Evolutionary conservation across 257 asterid species (phyloP), one percentile per base, ranked within the genome.

Genomic region (Handroanthus guayacan): DNA sequence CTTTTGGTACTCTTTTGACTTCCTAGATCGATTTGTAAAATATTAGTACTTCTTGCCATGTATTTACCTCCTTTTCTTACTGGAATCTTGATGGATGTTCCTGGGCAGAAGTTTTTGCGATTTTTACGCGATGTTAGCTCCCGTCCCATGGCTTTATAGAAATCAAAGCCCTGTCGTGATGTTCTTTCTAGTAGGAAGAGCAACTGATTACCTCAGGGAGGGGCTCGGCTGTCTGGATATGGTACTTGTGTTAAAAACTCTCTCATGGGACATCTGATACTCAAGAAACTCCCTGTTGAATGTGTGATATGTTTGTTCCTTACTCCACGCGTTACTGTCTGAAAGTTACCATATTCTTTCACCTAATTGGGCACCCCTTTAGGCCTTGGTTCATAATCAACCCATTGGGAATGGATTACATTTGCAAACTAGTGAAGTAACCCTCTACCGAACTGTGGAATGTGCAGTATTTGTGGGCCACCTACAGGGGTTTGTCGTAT

Each of bases 1-100:
- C 17, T 41, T 75, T 69, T 64, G 78, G 65, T 68, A 18, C 80
- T 37, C 37, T 31, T 3, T 31, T 3, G 45, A 52, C 66, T 69
- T 54, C 20, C 58, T 76, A 73, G 82, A 77, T 39, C 78, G 58
- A 68, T 69, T 61, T 83, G 89, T 81, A 79, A 60, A 67, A 82
- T 72, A 72, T 16, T 34, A 12, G 20, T 50, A 69, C 74, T 66
- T 37, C 83, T 63, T 82, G 80, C 61, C 48, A 10, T 83, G 82
- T 75, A 70, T 75, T 39, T 69, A 58, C 47, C 44, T 68, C 64
- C 52, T 69, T 62, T 45, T 74, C 48, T 69, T 67, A 56, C 61
- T 25, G 56, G 36, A 34, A 67, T 44, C 34, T 17, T 75, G 78
- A 63, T 81, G 84, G 75, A 52, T 25, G 63, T 78, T 55, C 10